Evolutionary conservation across 2,329 filamentous ascomycete genomes (phyloP).

Genomic region (Fusarium transvaalense): DNA sequence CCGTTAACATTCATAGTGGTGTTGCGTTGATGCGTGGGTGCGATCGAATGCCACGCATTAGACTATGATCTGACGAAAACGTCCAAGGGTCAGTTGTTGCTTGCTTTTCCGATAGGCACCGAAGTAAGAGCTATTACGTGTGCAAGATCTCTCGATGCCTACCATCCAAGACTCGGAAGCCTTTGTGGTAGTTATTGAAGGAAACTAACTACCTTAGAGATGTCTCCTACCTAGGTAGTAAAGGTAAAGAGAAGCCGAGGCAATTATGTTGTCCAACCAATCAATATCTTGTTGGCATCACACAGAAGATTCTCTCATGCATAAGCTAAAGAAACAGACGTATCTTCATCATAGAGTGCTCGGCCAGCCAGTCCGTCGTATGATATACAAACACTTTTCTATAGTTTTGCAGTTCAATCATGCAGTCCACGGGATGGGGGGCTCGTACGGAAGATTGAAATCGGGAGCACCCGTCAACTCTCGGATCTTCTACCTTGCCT

Average conservation of each 20-base stretch:
- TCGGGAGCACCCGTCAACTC: constrained; percentile 15
- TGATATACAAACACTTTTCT: too few relatives aligned
- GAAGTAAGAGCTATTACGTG: constrained; percentile 18
- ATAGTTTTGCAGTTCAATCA: too few relatives aligned
- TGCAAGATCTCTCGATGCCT: constrained; percentile 40
- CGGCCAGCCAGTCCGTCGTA: neutral
- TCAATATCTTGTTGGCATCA: neutral
- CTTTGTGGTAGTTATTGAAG: neutral
- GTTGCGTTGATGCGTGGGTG: constrained; percentile 10
- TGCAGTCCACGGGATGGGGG: neutral
- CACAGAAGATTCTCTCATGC: neutral
- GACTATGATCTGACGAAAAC: constrained; percentile 15
- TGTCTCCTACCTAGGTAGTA: neutral
- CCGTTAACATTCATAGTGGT: constrained; percentile 11
- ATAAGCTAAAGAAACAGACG: neutral
- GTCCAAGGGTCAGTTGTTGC: constrained; percentile 6
- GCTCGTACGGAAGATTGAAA: constrained; percentile 10
- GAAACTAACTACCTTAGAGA: neutral
- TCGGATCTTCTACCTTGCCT: constrained; percentile 12
- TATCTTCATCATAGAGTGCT: neutral
- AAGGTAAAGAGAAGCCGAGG: neutral
- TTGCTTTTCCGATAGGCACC: constrained; percentile 12
- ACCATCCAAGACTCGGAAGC: neutral
- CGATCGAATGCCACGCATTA: neutral
- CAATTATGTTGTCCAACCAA: neutral